Evolutionary conservation across 805 yeast species (phyloP).

Genomic region (Kazachstania africana): DNA sequence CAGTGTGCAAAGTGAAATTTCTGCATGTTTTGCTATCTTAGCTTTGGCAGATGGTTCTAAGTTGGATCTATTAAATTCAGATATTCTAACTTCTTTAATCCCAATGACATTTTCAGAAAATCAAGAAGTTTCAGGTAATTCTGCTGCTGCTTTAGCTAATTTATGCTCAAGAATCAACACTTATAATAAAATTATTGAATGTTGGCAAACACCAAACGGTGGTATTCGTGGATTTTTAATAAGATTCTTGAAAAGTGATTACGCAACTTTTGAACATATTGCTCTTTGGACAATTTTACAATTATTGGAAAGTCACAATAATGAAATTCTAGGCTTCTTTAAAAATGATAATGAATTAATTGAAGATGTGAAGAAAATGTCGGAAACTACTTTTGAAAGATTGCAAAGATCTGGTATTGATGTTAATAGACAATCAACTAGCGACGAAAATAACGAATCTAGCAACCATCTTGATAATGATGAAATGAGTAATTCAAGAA

Average conservation of each 20-base stretch:
- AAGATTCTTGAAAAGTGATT: slow-evolving; percentile 69
- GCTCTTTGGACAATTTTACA: slow-evolving; percentile 95
- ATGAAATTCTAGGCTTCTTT: slow-evolving; percentile 42
- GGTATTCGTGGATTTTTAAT: slow-evolving; percentile 79
- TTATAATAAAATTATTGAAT: slow-evolving; percentile 63
- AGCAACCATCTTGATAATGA: slow-evolving; percentile 16
- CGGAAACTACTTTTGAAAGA: slow-evolving; percentile 26
- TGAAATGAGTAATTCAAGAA: slow-evolving; percentile 15
- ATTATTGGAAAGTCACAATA: slow-evolving; percentile 75
- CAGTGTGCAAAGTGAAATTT: slow-evolving; percentile 87
- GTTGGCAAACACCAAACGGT: slow-evolving; percentile 71
- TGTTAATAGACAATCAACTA: slow-evolving; percentile 7
- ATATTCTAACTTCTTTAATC: slow-evolving; percentile 75
- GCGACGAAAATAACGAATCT: slow-evolving; percentile 6
- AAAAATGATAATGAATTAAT: slow-evolving; percentile 44
- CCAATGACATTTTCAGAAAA: slow-evolving; percentile 83
- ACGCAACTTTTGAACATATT: slow-evolving; percentile 93
- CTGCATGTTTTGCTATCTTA: slow-evolving; percentile 93
- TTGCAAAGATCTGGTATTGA: slow-evolving; percentile 20
- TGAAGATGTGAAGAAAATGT: slow-evolving; percentile 40
- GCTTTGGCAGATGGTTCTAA: slow-evolving; percentile 94
- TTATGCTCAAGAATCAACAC: slow-evolving; percentile 82
- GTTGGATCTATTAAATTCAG: slow-evolving; percentile 68
- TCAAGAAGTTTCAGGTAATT: slow-evolving; percentile 94
- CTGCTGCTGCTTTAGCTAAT: slow-evolving; percentile 96